phyloP scores from a whole-genome alignment of 2,329 filamentous ascomycete species.

The Ophiostoma fasciatum region DNA sequence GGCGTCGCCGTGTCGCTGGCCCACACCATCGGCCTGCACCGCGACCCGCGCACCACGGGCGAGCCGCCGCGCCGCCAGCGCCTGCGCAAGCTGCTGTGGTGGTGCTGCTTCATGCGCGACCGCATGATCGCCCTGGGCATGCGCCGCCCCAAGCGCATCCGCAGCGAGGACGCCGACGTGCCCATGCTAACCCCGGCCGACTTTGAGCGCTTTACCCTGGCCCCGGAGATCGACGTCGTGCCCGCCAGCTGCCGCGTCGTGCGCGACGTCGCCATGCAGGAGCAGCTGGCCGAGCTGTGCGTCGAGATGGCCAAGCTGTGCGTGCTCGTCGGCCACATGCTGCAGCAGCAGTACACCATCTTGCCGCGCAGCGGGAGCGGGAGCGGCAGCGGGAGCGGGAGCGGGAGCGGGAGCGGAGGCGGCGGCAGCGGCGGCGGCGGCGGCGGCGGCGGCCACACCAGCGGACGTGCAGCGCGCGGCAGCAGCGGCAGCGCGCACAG shows the following conservation, averaged over 20 bases:
- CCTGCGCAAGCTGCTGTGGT: constrained; percentile 94
- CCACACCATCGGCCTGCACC: constrained; percentile 84
- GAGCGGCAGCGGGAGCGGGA: background rate
- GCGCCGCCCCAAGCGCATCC: constrained; percentile 82
- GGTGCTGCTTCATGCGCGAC: constrained; percentile 94
- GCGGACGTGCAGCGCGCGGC: constrained; percentile 31
- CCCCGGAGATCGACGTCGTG: constrained; percentile 53
- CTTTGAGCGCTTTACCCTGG: constrained; percentile 61
- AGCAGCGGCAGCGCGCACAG: constrained; percentile 1
- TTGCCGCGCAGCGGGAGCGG: constrained; percentile 64
- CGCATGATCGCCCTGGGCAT: constrained; percentile 85
- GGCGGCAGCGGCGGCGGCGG: constrained; percentile 38
- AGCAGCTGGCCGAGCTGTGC: constrained; percentile 72
- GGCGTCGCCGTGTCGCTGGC: constrained; percentile 85
- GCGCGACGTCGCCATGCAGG: constrained; percentile 57
- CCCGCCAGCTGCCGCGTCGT: constrained; percentile 55
- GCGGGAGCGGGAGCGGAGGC: background rate
- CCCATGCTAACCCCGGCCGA: constrained; percentile 76
- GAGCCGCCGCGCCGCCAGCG: constrained; percentile 62
- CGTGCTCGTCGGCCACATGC: constrained; percentile 75
- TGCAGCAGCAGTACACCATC: constrained; percentile 85
- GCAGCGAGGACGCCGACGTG: constrained; percentile 85
- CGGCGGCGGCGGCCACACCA: background rate
- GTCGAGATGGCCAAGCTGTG: constrained; percentile 85
- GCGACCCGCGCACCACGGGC: constrained; percentile 60